A percentile compares a stretch with the other conserved stretches of the same genome.
Evolutionary conservation across 176 grass and related monocot species (phyloP).

Genomic region (Poa pratensis): DNA sequence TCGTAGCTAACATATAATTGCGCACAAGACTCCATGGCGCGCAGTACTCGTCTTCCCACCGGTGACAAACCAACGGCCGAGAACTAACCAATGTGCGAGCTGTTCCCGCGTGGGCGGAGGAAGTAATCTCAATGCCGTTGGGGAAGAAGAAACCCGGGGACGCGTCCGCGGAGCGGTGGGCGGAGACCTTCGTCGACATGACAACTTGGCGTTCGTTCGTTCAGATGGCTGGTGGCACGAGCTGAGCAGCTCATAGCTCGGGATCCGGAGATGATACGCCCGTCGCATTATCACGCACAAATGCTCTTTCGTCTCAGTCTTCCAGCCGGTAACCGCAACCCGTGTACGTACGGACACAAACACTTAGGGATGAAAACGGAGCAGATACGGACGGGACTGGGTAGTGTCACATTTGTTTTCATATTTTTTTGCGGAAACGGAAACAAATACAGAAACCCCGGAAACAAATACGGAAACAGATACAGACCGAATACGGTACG

Average conservation of each 20-base stretch:
- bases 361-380: too few relatives aligned
- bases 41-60: background rate
- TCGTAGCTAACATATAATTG: background rate
- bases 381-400: too few relatives aligned
- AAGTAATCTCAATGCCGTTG: background rate
- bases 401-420: too few relatives aligned
- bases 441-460: too few relatives aligned
- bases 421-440: too few relatives aligned
- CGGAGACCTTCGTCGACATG: background rate
- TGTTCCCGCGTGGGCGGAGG: background rate
- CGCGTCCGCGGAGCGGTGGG: background rate
- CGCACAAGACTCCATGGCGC: background rate
- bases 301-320: background rate
- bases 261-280: background rate
- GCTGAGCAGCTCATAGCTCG: background rate
- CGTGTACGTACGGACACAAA: too few relatives aligned
- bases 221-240: background rate
- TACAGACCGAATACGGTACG: too few relatives aligned
- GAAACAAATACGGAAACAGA: too few relatives aligned
- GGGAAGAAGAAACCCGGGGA: background rate
- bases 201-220: background rate
- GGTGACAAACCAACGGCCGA: background rate
- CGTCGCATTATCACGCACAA: background rate
- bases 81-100: background rate
- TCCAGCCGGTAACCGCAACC: too few relatives aligned